A percentile compares a stretch with the other conserved stretches of the same genome.
These are phyloP conservation scores for Meyerozyma elateridarum DNA, from an alignment of 1,139 yeast genomes.

Conservation along the genomic window DNA sequence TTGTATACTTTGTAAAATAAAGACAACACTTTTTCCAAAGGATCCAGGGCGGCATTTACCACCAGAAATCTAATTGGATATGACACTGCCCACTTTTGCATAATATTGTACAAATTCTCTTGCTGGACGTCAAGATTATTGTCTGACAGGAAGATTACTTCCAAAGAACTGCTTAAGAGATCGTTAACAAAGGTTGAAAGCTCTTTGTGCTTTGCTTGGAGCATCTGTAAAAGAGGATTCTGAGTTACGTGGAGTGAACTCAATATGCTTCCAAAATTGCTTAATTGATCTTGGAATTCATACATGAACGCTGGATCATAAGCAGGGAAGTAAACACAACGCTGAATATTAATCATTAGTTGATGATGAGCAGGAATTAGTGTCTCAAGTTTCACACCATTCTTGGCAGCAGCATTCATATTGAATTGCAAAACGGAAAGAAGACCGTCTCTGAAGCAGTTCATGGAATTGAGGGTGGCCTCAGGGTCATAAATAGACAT, in stretches of 20 bases:
- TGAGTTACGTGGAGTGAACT: no score
- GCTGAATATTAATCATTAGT: slow-evolving; percentile 34
- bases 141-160: slow-evolving; percentile 15
- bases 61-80: slow-evolving; percentile 29
- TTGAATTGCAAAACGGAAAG: slow-evolving; percentile 34
- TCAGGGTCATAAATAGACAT: slow-evolving; percentile 46
- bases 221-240: background rate
- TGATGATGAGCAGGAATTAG: slow-evolving; percentile 31
- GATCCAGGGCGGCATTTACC: slow-evolving; percentile 20
- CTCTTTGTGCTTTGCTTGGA: slow-evolving; percentile 17
- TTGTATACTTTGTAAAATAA: slow-evolving; percentile 33
- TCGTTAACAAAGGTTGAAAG: slow-evolving; percentile 23
- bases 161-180: slow-evolving; percentile 25
- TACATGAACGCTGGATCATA: slow-evolving; percentile 30
- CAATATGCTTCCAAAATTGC: slow-evolving; percentile 17
- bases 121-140: slow-evolving; percentile 30
- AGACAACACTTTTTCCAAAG: slow-evolving; percentile 30
- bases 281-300: slow-evolving; percentile 25
- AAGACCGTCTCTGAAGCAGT: slow-evolving; percentile 41
- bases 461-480: slow-evolving; percentile 35
- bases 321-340: slow-evolving; percentile 36
- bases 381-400: slow-evolving; percentile 15
- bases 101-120: slow-evolving; percentile 32
- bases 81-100: slow-evolving; percentile 36
- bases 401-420: slow-evolving; percentile 20